A percentile compares a stretch with the other conserved stretches of the same genome.
Conservation (phyloP, 805 yeast genomes). For the Kodamaea laetipori region DNA sequence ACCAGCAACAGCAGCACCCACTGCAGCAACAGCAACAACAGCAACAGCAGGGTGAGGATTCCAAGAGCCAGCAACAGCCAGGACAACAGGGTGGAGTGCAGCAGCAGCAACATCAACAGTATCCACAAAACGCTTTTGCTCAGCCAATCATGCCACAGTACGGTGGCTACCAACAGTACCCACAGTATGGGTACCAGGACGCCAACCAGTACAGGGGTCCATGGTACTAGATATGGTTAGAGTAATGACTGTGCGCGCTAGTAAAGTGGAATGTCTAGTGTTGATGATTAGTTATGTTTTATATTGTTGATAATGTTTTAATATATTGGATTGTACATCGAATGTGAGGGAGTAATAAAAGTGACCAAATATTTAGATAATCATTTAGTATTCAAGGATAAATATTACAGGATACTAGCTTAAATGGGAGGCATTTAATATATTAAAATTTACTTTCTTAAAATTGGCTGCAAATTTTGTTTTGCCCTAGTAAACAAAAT, state of each 20-base stretch:
- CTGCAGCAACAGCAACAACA: constrained; percentile 4
- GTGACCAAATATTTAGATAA: too few relatives aligned
- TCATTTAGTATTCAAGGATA: too few relatives aligned
- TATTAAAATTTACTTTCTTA: too few relatives aligned
- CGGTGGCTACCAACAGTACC: constrained; percentile 50
- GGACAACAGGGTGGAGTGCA: constrained; percentile 24
- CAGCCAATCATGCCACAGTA: constrained; percentile 46
- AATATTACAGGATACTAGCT: too few relatives aligned
- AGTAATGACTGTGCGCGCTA: constrained; percentile 10
- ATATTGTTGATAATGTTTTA: constrained; percentile 11
- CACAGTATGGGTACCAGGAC: constrained; percentile 50
- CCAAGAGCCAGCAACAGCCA: constrained; percentile 18
- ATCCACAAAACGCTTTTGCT: constrained; percentile 29
- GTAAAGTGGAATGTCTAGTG: constrained; percentile 8
- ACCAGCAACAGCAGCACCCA: constrained; percentile 22
- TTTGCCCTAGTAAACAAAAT: too few relatives aligned
- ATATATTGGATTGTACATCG: constrained; percentile 4
- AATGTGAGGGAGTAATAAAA: too few relatives aligned
- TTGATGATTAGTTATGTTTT: constrained; percentile 13
- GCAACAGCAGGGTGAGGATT: constrained; percentile 16
- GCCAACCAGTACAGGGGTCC: constrained; percentile 40
- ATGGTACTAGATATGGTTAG: constrained; percentile 36
- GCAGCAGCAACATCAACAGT: constrained; percentile 20
- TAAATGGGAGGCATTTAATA: too few relatives aligned
- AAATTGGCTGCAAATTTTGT: too few relatives aligned